Evolutionary conservation across 352 stramenopile genomes (phyloP), one percentile per base, ranked within the genome.

Genomic region (Phytophthora uliginosa): DNA sequence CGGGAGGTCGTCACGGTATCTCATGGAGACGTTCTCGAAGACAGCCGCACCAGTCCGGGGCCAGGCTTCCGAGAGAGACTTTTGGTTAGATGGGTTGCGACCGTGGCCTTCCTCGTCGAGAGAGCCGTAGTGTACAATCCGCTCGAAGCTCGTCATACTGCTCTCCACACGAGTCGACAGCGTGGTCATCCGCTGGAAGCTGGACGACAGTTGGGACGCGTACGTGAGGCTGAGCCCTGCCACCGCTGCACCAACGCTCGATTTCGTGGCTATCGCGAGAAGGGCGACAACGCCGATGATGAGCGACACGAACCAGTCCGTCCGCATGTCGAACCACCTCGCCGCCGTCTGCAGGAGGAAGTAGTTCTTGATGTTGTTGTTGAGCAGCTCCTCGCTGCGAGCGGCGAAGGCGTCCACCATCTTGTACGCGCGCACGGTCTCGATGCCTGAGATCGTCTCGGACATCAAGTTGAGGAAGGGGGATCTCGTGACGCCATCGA

Each of bases 241-340:
- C 2, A 71, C 60, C 0, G 67, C 51, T 10, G 71, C 51, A 3
- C 77, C 76, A 13, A 85, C 42, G 3, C 66, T 76, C n/a, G 73
- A 75, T 36, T 87, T 85, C 18, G 79, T 69, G 0, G 87, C 60
- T 1, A 99, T 85, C 13, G 92, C 68, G 22, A 97, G 95, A 12
- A 99, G 62, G 18, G 93, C 90, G 18, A 97, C 86, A 10, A 85
- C 86, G 7, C 82, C 81, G 36, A 98, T 94, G 47, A 99, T 96
- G 7, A 95, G 53, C 13, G 94, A 83, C 28, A 82, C 80, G 9
- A 91, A 56, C 71, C 63, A 82, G 60, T 90, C 94, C 22, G 99
- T 81, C 7, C 98, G 85, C 53, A 99, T 86, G 13, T 87, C 95
- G n/a, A 99, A 82, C 96, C 97, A 99, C 61, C 96, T 96, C 62